phyloP scores from a whole-genome alignment of 2,329 filamentous ascomycete species.

The Arthroderma sp. region DNA sequence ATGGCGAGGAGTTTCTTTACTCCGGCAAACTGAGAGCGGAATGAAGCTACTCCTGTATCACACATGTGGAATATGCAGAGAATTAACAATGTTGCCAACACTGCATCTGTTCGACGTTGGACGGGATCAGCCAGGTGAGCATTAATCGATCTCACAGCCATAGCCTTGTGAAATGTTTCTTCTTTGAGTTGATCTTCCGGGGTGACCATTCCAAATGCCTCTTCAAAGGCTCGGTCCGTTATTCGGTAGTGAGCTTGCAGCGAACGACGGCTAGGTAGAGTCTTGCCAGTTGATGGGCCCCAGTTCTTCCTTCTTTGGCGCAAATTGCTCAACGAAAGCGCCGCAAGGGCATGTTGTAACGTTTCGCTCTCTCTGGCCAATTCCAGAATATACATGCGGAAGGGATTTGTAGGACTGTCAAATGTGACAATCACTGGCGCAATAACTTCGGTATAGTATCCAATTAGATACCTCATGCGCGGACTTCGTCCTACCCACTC shows the following conservation, averaged over 20 bases:
- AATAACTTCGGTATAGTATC: slow-evolving; percentile 88
- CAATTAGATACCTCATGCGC: slow-evolving; percentile 76
- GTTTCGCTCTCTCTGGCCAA: slow-evolving; percentile 66
- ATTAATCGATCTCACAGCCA: slow-evolving; percentile 73
- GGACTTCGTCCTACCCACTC: slow-evolving; percentile 50
- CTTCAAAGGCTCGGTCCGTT: slow-evolving; percentile 25
- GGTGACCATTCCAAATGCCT: slow-evolving; percentile 27
- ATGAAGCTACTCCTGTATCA: slow-evolving; percentile 83
- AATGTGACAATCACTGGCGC: slow-evolving; percentile 85
- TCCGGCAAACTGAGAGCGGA: slow-evolving; percentile 83
- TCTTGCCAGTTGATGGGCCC: slow-evolving; percentile 41
- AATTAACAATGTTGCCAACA: slow-evolving; percentile 73
- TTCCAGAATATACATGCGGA: slow-evolving; percentile 66
- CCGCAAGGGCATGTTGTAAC: slow-evolving; percentile 85
- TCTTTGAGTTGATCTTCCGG: slow-evolving; percentile 54
- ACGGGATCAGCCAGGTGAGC: slow-evolving; percentile 64
- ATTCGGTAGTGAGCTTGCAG: slow-evolving; percentile 33
- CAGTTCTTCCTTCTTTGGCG: slow-evolving; percentile 57
- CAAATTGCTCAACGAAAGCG: slow-evolving; percentile 75
- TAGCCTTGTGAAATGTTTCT: slow-evolving; percentile 72
- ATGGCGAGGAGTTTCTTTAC: slow-evolving; percentile 80
- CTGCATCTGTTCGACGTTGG: slow-evolving; percentile 69
- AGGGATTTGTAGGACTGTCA: slow-evolving; percentile 75
- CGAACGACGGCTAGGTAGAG: slow-evolving; percentile 36
- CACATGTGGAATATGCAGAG: slow-evolving; percentile 88